These are phyloP conservation scores for Podaxis sp. DNA, from an alignment of 768 basidiomycete genomes.

Conservation along the genomic window DNA sequence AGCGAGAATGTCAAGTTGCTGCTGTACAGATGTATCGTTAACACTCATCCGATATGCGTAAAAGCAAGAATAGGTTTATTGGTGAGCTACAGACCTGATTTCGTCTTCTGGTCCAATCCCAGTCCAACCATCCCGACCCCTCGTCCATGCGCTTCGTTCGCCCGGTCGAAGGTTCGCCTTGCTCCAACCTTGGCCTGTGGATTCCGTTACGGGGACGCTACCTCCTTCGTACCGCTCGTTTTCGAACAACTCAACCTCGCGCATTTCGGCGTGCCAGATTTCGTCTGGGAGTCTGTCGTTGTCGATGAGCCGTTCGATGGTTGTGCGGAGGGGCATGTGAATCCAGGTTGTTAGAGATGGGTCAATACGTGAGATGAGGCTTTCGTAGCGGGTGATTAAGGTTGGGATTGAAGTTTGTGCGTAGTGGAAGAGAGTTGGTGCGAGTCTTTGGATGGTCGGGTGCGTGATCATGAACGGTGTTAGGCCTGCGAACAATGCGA, in stretches of 20 bases:
- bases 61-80: not conserved
- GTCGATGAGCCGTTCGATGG: constrained; percentile 48
- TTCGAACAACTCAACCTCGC: constrained; percentile 77
- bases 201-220: not conserved
- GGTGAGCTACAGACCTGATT: constrained; percentile 55
- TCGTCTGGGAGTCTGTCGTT: constrained; percentile 64
- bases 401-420: constrained; percentile 11
- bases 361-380: not conserved
- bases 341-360: constrained; percentile 1
- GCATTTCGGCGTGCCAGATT: constrained; percentile 64
- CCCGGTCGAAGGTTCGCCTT: constrained; percentile 40
- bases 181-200: constrained; percentile 34
- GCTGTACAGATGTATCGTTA: constrained; percentile 33
- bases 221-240: constrained; percentile 59
- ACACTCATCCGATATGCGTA: not conserved
- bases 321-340: constrained; percentile 16
- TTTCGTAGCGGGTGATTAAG: constrained; percentile 8
- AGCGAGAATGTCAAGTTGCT: constrained; percentile 82
- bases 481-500: constrained; percentile 49
- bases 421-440: constrained; percentile 25
- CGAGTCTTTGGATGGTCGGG: constrained; percentile 37
- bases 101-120: constrained; percentile 49
- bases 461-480: constrained; percentile 53
- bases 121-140: constrained; percentile 71
- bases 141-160: constrained; percentile 69